Base-by-base conservation (phyloP, 2,329 filamentous ascomycete genomes). In the Penicillium sp. region DNA sequence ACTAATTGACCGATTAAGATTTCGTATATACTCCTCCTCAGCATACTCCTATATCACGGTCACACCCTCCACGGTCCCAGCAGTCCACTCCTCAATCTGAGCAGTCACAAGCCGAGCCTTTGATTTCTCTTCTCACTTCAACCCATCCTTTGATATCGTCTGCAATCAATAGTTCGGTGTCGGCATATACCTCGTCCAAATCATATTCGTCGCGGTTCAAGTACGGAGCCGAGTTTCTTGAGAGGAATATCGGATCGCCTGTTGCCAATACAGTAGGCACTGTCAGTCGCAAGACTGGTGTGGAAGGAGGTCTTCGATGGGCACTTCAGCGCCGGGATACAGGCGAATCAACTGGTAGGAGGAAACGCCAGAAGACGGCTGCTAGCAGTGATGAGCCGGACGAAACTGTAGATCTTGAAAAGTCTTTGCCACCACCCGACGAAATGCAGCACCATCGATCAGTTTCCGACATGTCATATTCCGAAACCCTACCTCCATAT, bases 191-290 rank as follows among this genome's bases (percentile, higher is more conserved):
- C 26, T 87, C 83, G 2, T 91, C 90, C 11, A 97, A 97, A 73
- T 90, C 92, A 63, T 95, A 93, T 66, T 95, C 91, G 1, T 91
- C 93, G 0, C 83, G 89, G 2, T 90, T 97, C 68, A 91, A 90
- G 71, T 89, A 89, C n/a, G 85, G 91, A 59, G 93, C 90, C 49
- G 91, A 96, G 70, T 91, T 95, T 65, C 86, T 97, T 20, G 93
- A 97, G 72, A 87, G 90, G 47, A 93, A 90, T 63, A 84, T 96
- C 52, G 90, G 82, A 12, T 79, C 88, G 1, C 91, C 91, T 1
- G 85, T 97, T 52, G 90, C 90, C 52, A 94, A 90, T 67, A 94
- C 90, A 0, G 89, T 96, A 28, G 89, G 90, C 14, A 89, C 85
- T 0, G 89, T 96, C 5, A 88, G 91, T 28, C 84, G 90, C 28